phyloP scores from a whole-genome alignment of 495 filamentous ascomycete genomes.

The Corynascus novoguineensis region DNA sequence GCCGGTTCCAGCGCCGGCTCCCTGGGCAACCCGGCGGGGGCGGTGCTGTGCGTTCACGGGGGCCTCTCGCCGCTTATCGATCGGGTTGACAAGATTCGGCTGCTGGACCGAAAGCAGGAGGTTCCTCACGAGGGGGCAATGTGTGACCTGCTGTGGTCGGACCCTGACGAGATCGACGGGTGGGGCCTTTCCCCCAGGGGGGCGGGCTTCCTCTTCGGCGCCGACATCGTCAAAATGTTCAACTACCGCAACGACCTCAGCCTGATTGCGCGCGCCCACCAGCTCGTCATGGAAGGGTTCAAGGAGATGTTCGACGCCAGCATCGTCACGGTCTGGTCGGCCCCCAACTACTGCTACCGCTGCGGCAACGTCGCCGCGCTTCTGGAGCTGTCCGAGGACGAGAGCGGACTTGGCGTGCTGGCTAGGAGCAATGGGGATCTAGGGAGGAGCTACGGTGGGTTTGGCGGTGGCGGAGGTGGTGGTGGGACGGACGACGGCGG shows the following conservation, averaged over 20 bases:
- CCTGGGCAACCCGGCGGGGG: constrained; percentile 61
- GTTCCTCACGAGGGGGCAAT: constrained; percentile 98
- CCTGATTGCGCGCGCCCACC: constrained; percentile 89
- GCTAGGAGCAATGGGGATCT: constrained; percentile 76
- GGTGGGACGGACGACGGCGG: constrained; percentile 5
- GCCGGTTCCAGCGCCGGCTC: constrained; percentile 60
- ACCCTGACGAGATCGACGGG: constrained; percentile 96
- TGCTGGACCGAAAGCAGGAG: constrained; percentile 95
- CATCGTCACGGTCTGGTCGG: constrained; percentile 96
- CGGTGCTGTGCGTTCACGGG: constrained; percentile 92
- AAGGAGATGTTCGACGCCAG: constrained; percentile 97
- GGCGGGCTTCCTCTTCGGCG: constrained; percentile 92
- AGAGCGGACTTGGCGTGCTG: constrained; percentile 66
- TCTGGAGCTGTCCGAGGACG: constrained; percentile 85
- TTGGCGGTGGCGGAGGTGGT: constrained; percentile 9
- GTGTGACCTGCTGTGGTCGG: constrained; percentile 97
- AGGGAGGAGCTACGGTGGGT: constrained; percentile 44
- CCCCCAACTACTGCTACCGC: constrained; percentile 97
- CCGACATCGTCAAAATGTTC: constrained; percentile 92
- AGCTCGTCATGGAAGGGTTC: constrained; percentile 98
- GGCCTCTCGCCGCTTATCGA: constrained; percentile 89
- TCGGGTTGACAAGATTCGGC: constrained; percentile 89
- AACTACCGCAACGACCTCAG: constrained; percentile 89
- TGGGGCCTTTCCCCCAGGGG: constrained; percentile 95
- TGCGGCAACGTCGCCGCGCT: constrained; percentile 97